phyloP scores from a whole-genome alignment of 768 basidiomycete genomes.

The Harrya chromipes region DNA sequence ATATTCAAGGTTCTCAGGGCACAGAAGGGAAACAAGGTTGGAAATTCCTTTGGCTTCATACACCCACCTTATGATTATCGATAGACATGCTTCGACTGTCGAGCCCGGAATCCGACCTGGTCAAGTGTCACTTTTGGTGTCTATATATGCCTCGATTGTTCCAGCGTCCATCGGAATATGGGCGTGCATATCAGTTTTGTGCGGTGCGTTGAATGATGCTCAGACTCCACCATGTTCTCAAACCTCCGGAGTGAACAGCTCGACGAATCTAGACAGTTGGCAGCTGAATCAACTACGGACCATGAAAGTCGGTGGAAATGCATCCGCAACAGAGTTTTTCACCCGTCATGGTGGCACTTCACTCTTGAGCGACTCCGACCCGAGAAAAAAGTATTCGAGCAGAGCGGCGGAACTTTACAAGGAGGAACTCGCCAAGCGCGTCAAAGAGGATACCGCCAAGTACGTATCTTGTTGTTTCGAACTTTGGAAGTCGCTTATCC shows the following conservation, averaged over 20 bases:
- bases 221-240: background rate
- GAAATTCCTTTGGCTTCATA: background rate
- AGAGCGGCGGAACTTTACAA: conserved; percentile 85
- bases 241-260: conserved; percentile 48
- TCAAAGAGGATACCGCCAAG: conserved; percentile 71
- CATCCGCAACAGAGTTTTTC: conserved; percentile 83
- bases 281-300: conserved; percentile 84
- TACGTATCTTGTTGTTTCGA: conserved; percentile 33
- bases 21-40: conserved; percentile 87
- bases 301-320: conserved; percentile 97
- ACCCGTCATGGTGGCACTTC: conserved; percentile 78
- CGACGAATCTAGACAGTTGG: conserved; percentile 97
- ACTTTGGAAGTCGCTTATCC: background rate
- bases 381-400: conserved; percentile 87
- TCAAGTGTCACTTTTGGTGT: conserved; percentile 94
- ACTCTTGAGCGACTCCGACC: conserved; percentile 67
- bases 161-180: conserved; percentile 91
- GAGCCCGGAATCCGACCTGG: conserved; percentile 96
- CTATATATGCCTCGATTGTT: conserved; percentile 98
- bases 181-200: conserved; percentile 99
- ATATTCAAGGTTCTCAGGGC: conserved; percentile 78
- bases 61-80: conserved; percentile 11
- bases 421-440: conserved; percentile 80
- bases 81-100: conserved; percentile 91
- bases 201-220: conserved; percentile 49